Conservation (phyloP, 129 eudicot genomes). For the Logfia minima region DNA sequence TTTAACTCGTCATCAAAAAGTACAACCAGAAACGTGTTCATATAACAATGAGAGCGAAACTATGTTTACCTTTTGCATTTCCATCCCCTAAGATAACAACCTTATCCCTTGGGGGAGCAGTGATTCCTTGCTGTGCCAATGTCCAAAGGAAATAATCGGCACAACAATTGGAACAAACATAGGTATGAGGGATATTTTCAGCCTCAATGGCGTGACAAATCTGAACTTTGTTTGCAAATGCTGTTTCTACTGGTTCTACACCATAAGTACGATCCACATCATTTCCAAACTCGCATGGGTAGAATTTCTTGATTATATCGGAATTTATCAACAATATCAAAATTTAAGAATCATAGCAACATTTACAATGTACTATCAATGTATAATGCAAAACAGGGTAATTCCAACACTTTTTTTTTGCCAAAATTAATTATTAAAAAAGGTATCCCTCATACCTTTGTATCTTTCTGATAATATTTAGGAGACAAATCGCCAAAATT, state of each 20-base stretch:
- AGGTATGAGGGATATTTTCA: slow-evolving; percentile 41
- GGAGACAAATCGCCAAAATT: no score
- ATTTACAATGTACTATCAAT: not conserved
- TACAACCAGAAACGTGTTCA: no score
- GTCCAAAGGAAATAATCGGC: slow-evolving; percentile 44
- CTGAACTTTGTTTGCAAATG: slow-evolving; percentile 27
- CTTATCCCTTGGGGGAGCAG: slow-evolving; percentile 50
- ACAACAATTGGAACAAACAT: slow-evolving; percentile 28
- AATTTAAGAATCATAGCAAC: not conserved
- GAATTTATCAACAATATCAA: not conserved
- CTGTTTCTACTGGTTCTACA: slow-evolving; percentile 34
- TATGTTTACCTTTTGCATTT: slow-evolving; percentile 37
- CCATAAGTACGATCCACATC: slow-evolving; percentile 39
- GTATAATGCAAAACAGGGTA: not conserved
- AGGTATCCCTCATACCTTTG: no score
- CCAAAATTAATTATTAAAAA: no score
- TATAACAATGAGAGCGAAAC: not conserved
- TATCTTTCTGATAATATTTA: no score
- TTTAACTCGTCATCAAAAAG: no score
- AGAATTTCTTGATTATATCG: slow-evolving; percentile 33
- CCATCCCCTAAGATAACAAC: slow-evolving; percentile 47
- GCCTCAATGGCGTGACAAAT: slow-evolving; percentile 43
- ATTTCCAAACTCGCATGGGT: slow-evolving; percentile 47
- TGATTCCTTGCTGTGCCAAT: slow-evolving; percentile 39
- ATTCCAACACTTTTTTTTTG: no score